A percentile compares a stretch with the other conserved stretches of the same genome.
Conservation (phyloP, 2,329 filamentous ascomycete species). For the Cryphonectria carpinicola region DNA sequence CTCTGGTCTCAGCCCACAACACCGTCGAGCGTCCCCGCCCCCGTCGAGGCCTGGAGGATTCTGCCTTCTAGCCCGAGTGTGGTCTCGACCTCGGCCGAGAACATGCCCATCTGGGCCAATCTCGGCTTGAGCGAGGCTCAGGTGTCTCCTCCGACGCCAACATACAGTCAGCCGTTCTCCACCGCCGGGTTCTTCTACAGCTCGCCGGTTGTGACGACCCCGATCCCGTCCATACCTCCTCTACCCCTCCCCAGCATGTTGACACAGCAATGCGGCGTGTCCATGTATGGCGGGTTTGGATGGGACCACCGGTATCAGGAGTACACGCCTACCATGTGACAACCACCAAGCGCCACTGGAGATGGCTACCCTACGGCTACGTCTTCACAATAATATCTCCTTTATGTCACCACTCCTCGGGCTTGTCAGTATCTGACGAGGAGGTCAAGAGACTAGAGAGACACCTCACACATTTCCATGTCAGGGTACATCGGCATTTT, state of each 20-base stretch:
- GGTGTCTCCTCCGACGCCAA: constrained; percentile 73
- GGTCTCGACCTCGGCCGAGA: constrained; percentile 69
- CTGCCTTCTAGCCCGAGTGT: constrained; percentile 86
- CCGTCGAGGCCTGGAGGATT: constrained; percentile 88
- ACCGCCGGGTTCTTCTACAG: constrained; percentile 79
- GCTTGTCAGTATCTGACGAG: constrained; percentile 30
- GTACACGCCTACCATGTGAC: constrained; percentile 87
- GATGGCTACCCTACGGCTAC: constrained; percentile 53
- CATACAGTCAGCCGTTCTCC: constrained; percentile 78
- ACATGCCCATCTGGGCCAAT: constrained; percentile 75
- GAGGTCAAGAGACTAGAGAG: constrained; percentile 35
- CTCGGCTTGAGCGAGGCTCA: constrained; percentile 76
- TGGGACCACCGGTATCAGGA: constrained; percentile 81
- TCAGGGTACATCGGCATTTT: constrained; percentile 44
- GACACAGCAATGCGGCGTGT: constrained; percentile 81
- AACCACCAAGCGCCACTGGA: constrained; percentile 56
- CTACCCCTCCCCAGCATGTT: constrained; percentile 87
- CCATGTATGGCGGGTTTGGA: constrained; percentile 76
- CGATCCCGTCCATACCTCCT: constrained; percentile 61
- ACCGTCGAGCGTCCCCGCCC: constrained; percentile 66
- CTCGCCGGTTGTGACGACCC: constrained; percentile 73
- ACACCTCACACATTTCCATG: constrained; percentile 39
- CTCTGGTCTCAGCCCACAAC: constrained; percentile 81
- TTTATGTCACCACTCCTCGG: constrained; percentile 31
- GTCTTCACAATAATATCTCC: constrained; percentile 45